Conservation (phyloP, 2,329 filamentous ascomycete species). For the Clonostachys sp. region DNA sequence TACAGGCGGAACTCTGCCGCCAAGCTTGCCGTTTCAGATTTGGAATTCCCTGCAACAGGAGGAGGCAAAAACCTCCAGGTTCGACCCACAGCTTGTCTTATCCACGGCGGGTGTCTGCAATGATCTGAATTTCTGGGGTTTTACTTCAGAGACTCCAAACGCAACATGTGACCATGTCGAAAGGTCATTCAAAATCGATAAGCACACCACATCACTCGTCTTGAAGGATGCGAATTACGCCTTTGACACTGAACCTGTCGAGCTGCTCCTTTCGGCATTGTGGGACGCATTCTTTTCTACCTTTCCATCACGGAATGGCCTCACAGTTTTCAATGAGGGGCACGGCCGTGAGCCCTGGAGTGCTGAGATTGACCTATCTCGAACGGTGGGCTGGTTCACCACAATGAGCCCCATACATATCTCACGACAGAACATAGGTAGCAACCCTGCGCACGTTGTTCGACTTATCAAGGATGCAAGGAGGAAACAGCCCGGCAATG, state of each 20-base stretch:
- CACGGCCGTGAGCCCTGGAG: conserved; percentile 26
- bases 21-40: conserved; percentile 24
- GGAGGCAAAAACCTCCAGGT: too few relatives aligned
- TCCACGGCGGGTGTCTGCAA: too few relatives aligned
- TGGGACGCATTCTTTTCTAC: conserved; percentile 15
- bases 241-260: conserved; percentile 20
- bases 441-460: not conserved
- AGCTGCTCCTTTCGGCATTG: conserved; percentile 20
- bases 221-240: conserved; percentile 12
- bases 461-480: not conserved
- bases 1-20: conserved; percentile 18
- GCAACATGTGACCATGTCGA: too few relatives aligned
- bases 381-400: conserved; percentile 31
- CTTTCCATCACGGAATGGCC: conserved; percentile 18
- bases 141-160: too few relatives aligned
- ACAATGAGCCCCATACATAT: conserved; percentile 17
- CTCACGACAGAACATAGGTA: not conserved
- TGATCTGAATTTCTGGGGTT: too few relatives aligned
- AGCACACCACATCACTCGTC: conserved; percentile 3
- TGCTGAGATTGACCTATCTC: conserved; percentile 16
- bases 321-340: conserved; percentile 23
- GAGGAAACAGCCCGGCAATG: not conserved
- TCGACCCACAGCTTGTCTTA: too few relatives aligned
- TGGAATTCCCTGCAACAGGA: conserved; percentile 12
- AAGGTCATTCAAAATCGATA: not conserved